Conservation (phyloP, 768 basidiomycete species). For the Paxillus involutus region DNA sequence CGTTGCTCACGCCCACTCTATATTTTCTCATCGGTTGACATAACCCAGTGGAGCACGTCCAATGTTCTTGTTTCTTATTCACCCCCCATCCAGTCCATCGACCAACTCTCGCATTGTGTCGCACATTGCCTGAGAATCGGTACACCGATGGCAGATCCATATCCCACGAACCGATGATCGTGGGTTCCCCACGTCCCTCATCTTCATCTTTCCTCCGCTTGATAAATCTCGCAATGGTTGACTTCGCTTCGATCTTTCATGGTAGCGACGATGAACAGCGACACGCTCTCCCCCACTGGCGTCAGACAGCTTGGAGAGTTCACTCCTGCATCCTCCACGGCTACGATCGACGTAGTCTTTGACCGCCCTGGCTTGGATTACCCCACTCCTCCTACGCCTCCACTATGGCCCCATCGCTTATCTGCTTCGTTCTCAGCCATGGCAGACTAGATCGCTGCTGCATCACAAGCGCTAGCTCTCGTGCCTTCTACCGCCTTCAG, state of each 20-base stretch:
- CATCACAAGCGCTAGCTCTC: slow-evolving; percentile 37
- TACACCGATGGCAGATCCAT: not conserved
- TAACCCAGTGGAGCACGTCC: not conserved
- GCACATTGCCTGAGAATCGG: slow-evolving; percentile 9
- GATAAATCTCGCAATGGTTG: not conserved
- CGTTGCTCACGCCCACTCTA: slow-evolving; percentile 2
- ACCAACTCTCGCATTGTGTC: not conserved
- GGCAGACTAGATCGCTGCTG: slow-evolving; percentile 40
- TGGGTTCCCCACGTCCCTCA: not conserved
- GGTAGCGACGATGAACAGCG: slow-evolving; percentile 1
- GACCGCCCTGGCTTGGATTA: slow-evolving; percentile 10
- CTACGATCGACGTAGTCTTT: slow-evolving; percentile 19
- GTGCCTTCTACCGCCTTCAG: slow-evolving; percentile 24
- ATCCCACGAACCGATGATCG: slow-evolving; percentile 11
- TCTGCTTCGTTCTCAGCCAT: slow-evolving; percentile 39
- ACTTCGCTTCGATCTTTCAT: not conserved
- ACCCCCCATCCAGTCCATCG: not conserved
- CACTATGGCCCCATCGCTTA: slow-evolving; percentile 34
- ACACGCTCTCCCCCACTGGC: not conserved
- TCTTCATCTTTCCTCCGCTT: not conserved
- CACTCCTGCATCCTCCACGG: slow-evolving; percentile 12
- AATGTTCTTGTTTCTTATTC: not conserved
- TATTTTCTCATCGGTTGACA: slow-evolving; percentile 7
- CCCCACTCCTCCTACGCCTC: not conserved
- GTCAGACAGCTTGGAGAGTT: slow-evolving; percentile 1